Conservation (phyloP, 768 basidiomycete genomes). For the Baorangia bicolor region DNA sequence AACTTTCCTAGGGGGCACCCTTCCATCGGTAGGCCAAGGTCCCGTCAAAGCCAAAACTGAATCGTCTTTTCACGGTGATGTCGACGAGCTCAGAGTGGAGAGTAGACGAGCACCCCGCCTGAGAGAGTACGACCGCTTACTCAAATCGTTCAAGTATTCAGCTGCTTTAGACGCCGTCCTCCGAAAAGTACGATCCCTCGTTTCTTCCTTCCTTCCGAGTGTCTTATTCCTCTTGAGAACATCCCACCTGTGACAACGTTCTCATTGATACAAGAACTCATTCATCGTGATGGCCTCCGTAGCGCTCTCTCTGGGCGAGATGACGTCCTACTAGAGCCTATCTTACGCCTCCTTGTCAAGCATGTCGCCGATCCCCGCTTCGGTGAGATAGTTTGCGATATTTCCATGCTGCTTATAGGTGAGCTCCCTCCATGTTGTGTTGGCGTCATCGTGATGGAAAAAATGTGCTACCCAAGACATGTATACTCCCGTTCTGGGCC, state of each 20-base stretch:
- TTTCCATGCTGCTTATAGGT: slow-evolving; percentile 84
- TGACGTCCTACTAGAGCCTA: slow-evolving; percentile 89
- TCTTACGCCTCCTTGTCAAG: slow-evolving; percentile 82
- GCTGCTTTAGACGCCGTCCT: slow-evolving; percentile 92
- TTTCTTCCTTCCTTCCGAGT: background rate
- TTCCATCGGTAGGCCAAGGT: slow-evolving; percentile 57
- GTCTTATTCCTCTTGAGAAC: slow-evolving; percentile 46
- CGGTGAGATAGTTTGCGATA: slow-evolving; percentile 83
- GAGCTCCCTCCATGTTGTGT: slow-evolving; percentile 26
- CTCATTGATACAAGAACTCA: slow-evolving; percentile 88
- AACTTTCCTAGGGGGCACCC: slow-evolving; percentile 56
- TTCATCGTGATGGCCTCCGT: slow-evolving; percentile 86
- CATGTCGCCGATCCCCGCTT: slow-evolving; percentile 89
- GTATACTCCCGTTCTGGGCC: slow-evolving; percentile 89
- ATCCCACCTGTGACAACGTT: slow-evolving; percentile 85
- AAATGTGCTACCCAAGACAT: slow-evolving; percentile 57
- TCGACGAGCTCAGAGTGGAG: slow-evolving; percentile 78
- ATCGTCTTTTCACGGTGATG: slow-evolving; percentile 54
- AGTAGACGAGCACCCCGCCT: slow-evolving; percentile 66
- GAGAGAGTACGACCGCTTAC: slow-evolving; percentile 82
- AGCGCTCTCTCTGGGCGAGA: slow-evolving; percentile 88
- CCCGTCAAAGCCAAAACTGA: slow-evolving; percentile 48
- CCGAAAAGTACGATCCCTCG: slow-evolving; percentile 57
- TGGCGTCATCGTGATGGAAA: slow-evolving; percentile 2
- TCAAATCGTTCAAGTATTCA: slow-evolving; percentile 93